Percentiles rank a stretch among this genome's conserved stretches.
These are phyloP conservation scores for Diplodia intermedia DNA, from an alignment of 2,329 filamentous ascomycete species.

Conservation along the genomic window DNA sequence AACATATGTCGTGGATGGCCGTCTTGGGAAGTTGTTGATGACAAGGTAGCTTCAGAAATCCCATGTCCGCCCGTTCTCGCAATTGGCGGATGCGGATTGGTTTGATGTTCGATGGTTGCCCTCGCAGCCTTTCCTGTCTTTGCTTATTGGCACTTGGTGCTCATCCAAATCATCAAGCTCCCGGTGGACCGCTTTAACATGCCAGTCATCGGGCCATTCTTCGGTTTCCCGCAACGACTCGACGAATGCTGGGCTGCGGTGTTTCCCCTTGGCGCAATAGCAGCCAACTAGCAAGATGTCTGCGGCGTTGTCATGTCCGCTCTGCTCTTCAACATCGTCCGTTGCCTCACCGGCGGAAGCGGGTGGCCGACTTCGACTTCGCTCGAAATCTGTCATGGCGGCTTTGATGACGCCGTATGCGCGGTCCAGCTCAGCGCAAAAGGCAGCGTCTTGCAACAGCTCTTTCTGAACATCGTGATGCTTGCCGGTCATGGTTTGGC, in stretches of 20 bases:
- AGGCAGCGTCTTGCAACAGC: neutral
- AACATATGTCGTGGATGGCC: neutral
- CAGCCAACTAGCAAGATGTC: neutral
- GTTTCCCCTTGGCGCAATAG: slow-evolving; percentile 4
- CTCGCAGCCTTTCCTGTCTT: neutral
- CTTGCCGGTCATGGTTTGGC: slow-evolving; percentile 11
- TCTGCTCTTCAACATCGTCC: neutral
- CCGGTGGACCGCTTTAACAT: slow-evolving; percentile 2
- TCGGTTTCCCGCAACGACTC: neutral
- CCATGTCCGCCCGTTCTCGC: neutral
- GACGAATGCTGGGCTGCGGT: slow-evolving; percentile 11
- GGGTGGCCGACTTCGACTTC: no score
- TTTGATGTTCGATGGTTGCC: neutral
- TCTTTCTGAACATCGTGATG: slow-evolving; percentile 1
- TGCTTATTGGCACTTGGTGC: neutral
- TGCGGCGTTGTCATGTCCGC: no score
- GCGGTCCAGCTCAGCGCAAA: neutral
- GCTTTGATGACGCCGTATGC: neutral
- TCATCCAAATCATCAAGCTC: neutral
- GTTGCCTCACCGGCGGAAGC: no score
- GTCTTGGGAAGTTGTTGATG: no score
- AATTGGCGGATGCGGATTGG: neutral
- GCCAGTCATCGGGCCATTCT: neutral
- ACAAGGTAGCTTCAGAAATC: neutral
- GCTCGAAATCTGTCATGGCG: slow-evolving; percentile 1